Evolutionary conservation across 2,329 filamentous ascomycete species (phyloP), one percentile per base, ranked within the genome.

Genomic region (Lasiodiplodia hormozganensis): DNA sequence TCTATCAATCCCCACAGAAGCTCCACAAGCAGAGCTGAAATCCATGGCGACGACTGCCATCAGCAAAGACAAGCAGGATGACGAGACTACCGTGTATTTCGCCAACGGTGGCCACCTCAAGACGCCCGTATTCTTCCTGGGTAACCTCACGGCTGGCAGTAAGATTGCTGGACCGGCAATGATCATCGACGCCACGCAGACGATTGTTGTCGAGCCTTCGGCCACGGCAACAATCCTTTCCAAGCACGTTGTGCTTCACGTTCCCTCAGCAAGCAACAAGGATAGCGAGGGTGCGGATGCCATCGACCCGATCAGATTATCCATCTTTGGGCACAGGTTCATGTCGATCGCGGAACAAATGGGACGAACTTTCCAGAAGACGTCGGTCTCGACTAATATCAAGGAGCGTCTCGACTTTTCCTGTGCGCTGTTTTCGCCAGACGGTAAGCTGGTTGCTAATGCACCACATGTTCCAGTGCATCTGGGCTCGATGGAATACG

Each of bases 341-440:
- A 87, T 88, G 86, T 83, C 84, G 3, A 87, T 88, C 23, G 86
- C 86, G 0, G 86, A 88, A 69, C 86, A 88, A 70, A 88, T 87
- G 85, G 86, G 86, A 40, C 83, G 83, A 5, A 86, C 85, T 0
- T 76, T 88, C 18, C 85, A 87, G 64, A 85, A 85, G 71, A 88
- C 86, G 0, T 83, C 83, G 0, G 85, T 88, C 11, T 86, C 84
- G 0, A 85, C 83, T 11, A 83, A 81, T 57, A 82, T 83, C 70
- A 82, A 80, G 65, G 81, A 83, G 67, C 76, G 81, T 4, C 74
- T 83, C 1, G 81, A 83, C 73, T 83, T 82, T 68, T 82, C 79
- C 0, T 83, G 81, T 36, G 81, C 81, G 11, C 74, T 83, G 21
- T 83, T 83, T 69, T 80, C 79, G 0, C 79, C 81, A 0, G 73